A percentile compares a stretch with the other conserved stretches of the same genome.
phyloP scores from a whole-genome alignment of 2,329 filamentous ascomycete genomes.

The Westerdykella aurantiaca region DNA sequence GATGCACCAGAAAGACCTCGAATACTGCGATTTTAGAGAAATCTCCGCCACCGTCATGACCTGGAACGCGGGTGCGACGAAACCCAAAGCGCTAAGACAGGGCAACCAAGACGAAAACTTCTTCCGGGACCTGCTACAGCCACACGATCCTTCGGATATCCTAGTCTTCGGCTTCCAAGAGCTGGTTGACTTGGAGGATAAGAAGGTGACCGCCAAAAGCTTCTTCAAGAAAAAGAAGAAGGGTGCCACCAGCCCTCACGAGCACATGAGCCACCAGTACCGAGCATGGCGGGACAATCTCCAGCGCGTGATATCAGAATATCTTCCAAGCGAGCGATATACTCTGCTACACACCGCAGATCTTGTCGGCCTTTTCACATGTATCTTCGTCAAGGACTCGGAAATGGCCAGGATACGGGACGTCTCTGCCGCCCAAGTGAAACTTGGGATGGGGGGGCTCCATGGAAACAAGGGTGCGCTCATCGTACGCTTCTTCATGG shows the following conservation, averaged over 20 bases:
- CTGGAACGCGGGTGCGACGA: conserved; percentile 96
- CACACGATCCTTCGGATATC: conserved; percentile 77
- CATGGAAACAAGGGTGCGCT: conserved; percentile 97
- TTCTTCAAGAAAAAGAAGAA: conserved; percentile 77
- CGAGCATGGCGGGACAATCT: conserved; percentile 93
- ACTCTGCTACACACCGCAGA: conserved; percentile 82
- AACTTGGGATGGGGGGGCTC: conserved; percentile 89
- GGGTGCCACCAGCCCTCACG: conserved; percentile 77
- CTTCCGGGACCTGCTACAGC: conserved; percentile 71
- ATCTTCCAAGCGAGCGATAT: conserved; percentile 73
- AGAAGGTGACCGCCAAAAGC: conserved; percentile 93
- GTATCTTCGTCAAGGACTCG: conserved; percentile 83
- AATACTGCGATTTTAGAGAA: conserved; percentile 82
- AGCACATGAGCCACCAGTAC: conserved; percentile 95
- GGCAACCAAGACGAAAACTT: conserved; percentile 67
- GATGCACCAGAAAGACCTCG: conserved; percentile 76
- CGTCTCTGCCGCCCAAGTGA: conserved; percentile 75
- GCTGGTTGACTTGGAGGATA: conserved; percentile 95
- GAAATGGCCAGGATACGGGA: conserved; percentile 71
- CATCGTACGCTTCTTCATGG: conserved; percentile 83
- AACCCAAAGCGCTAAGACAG: conserved; percentile 73
- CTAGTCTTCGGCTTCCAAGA: conserved; percentile 96
- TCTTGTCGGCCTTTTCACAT: conserved; percentile 91
- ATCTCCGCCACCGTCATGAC: conserved; percentile 77
- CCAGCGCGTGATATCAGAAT: conserved; percentile 73